Evolutionary conservation across 768 basidiomycete genomes (phyloP).

Genomic region (Psilocybe sp.): DNA sequence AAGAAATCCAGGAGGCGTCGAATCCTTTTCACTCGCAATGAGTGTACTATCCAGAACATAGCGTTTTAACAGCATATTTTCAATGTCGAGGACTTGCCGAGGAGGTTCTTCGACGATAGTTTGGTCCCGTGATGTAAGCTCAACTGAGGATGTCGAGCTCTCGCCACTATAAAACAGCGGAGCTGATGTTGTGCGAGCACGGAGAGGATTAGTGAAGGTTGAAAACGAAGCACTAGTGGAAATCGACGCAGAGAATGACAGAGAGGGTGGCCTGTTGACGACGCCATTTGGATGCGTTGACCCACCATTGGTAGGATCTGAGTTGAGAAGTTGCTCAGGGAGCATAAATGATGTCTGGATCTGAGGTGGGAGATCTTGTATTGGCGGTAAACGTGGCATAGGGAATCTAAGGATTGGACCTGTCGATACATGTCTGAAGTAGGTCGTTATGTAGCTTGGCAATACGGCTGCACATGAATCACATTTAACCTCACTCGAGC

Average conservation of each 20-base stretch:
- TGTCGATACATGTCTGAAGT: constrained; percentile 62
- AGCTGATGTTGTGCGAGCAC: constrained; percentile 30
- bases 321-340: constrained; percentile 23
- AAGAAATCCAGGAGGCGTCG: constrained; percentile 29
- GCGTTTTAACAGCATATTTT: constrained; percentile 26
- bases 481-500: background rate
- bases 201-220: constrained; percentile 21
- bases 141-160: constrained; percentile 15
- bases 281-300: constrained; percentile 31
- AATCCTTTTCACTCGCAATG: constrained; percentile 36
- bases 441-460: constrained; percentile 67
- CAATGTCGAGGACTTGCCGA: constrained; percentile 6
- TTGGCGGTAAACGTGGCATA: constrained; percentile 69
- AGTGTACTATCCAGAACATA: constrained; percentile 48
- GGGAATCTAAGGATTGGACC: constrained; percentile 62
- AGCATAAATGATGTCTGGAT: constrained; percentile 36
- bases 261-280: constrained; percentile 38
- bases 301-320: constrained; percentile 31
- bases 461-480: constrained; percentile 46
- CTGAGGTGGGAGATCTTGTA: constrained; percentile 51
- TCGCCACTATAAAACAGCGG: constrained; percentile 29
- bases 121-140: background rate
- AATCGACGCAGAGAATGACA: constrained; percentile 52
- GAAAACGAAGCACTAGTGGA: constrained; percentile 24
- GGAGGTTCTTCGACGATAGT: constrained; percentile 1